Base-by-base conservation (phyloP, 176 grass and related monocot species). In the Phoenix dactylifera region DNA sequence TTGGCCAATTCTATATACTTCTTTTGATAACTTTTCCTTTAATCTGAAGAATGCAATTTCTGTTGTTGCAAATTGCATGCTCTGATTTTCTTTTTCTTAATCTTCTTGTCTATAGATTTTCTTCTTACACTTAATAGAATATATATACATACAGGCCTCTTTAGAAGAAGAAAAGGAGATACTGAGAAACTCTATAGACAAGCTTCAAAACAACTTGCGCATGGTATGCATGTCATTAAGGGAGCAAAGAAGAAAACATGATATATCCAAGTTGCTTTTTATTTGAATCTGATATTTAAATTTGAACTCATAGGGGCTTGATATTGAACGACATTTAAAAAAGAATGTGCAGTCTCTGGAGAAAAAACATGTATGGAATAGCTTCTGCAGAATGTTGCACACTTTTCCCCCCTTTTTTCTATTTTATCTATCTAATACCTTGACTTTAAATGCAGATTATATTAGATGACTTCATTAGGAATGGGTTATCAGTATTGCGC, bases 161-260 rank as follows among this genome's bases (percentile, higher is more conserved):
- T 73, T 97, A 72, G 78, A 88, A 83, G 69, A 75, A 56, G 92
- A 91, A 65, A 97, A 72, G 62, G 78, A 88, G 35, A 68, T 81
- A 50, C 76, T 97, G 71, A 97, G 78, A 73, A 78, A 64, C 67
- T 85, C 89, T 82, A 85, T 91, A 23, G 59, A 77, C 22, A 96
- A 96, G 63, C 84, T 97, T 51, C 92, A 97, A 88, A 85, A 60
- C 75, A 97, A 90, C 72, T 77, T 97, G 74, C 85, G 73, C 62
- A 91, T 97, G 92, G 87, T 91, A 91, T 63, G 50, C 44, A 15
- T 63, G 26, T 55, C 68, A 26, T 24, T 68, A 52, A 67, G 23
- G 69, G 50, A 66, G 59, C 26, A 66, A 71, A 71, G 17, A 76
- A 54, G 48, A 54, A 26, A 44, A 44, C 10, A 44, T 44, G 9